Evolutionary conservation across 495 filamentous ascomycete genomes (phyloP), one percentile per base, ranked within the genome.

Genomic region (Penicillium robsamsonii): DNA sequence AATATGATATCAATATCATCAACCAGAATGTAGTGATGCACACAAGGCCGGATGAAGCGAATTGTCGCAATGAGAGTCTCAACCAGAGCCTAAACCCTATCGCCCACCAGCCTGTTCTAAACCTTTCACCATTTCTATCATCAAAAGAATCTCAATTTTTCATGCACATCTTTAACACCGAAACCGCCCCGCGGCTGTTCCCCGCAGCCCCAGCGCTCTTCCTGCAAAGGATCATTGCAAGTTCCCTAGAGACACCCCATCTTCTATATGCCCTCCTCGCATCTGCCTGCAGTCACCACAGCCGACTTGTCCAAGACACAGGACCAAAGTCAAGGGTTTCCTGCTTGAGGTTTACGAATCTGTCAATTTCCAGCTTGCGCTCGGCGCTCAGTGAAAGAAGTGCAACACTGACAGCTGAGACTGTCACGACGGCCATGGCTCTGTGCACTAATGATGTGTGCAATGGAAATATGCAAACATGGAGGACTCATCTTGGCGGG

Each of bases 371-470:
- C 3, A 58, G 58, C 17, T 50, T 73, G 4, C 59, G 68, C 15
- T 45, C 49, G 3, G 55, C 64, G 4, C 59, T 71, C 3, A 46
- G 10, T 25, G 50, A 58, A 2, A 10, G 27, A 8, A 40, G 56
- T 2, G 53, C 60, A 33, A 56, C 25, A n/a, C 41, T 65, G 12
- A 62, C 46, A 43, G 42, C 63, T 1, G 64, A 71, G 44, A 70
- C 58, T 8, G 55, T 63, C 18, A 64, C 62, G 8, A 68, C 70
- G 22, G 70, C 70, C 13, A 70, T 73, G 64, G 58, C 63, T 1
- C 43, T 73, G 11, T 73, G 70, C 55, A 73, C 66, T 6, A 73
- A 73, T 53, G 70, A 73, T 60, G 66, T 73, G 31, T 73, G 70
- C 22, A 73, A 73, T 55, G 70, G 70, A 0, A 65, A 71, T 33